A percentile compares a stretch with the other conserved stretches of the same genome.
These are phyloP conservation scores for Neolentinus lepideus DNA, from an alignment of 1,284 basidiomycete species.

Conservation along the genomic window DNA sequence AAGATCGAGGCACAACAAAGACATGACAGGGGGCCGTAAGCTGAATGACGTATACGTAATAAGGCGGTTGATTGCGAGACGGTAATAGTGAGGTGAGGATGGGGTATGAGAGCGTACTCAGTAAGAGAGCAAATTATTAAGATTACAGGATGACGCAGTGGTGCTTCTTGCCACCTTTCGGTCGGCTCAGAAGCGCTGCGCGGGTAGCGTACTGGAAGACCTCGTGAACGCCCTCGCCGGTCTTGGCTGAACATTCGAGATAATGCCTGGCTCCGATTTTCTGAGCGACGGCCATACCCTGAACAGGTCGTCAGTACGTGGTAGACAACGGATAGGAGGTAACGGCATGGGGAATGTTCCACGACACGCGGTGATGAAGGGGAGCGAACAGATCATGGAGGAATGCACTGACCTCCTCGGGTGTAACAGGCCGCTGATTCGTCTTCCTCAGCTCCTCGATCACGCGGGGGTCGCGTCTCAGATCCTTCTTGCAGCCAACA, in stretches of 20 bases:
- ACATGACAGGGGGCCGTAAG: constrained; percentile 1
- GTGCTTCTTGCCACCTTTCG: constrained; percentile 29
- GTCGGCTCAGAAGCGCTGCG: constrained; percentile 44
- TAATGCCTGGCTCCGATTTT: constrained; percentile 72
- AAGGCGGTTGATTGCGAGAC: background rate
- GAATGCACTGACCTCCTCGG: constrained; percentile 36
- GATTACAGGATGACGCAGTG: constrained; percentile 47
- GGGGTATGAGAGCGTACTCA: constrained; percentile 2
- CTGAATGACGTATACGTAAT: background rate
- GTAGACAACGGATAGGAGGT: constrained; percentile 1
- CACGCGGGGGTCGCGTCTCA: constrained; percentile 45
- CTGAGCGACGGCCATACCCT: constrained; percentile 67
- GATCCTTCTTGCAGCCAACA: constrained; percentile 74
- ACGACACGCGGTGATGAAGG: too few species aligned
- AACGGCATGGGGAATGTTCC: background rate
- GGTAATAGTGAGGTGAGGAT: background rate
- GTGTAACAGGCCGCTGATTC: constrained; percentile 53
- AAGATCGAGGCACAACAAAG: constrained; percentile 1
- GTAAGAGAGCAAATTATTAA: constrained; percentile 2
- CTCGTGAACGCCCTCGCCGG: constrained; percentile 67
- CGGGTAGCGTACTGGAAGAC: constrained; percentile 74
- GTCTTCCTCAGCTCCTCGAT: constrained; percentile 56
- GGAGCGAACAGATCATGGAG: constrained; percentile 1
- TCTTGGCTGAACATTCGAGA: constrained; percentile 70
- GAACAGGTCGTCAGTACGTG: constrained; percentile 9